phyloP scores from a whole-genome alignment of 2,329 filamentous ascomycete genomes.

The Biscogniauxia mediterranea region DNA sequence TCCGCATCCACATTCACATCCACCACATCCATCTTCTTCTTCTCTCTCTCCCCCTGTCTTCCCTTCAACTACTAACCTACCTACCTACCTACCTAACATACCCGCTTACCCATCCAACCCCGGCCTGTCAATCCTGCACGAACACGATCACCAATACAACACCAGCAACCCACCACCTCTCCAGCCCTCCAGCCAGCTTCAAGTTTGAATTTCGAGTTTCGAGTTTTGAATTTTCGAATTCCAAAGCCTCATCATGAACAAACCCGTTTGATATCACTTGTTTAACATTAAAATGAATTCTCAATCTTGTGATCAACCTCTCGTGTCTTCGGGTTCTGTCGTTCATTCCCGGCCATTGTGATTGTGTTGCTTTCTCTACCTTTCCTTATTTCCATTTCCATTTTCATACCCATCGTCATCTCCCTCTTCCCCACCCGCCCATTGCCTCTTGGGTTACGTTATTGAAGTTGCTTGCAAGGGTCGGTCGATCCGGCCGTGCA shows the following conservation, averaged over 20 bases:
- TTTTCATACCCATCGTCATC: neutral
- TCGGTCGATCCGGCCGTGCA: constrained; percentile 2
- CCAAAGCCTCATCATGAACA: neutral
- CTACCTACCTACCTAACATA: too few species aligned
- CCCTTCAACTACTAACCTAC: too few species aligned
- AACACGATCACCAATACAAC: neutral
- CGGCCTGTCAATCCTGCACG: neutral
- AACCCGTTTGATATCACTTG: neutral
- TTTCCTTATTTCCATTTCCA: neutral
- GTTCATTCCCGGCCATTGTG: neutral
- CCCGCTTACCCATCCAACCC: neutral
- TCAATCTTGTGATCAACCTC: neutral
- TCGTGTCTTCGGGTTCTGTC: neutral
- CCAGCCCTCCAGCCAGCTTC: too few species aligned
- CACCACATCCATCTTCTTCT: too few species aligned
- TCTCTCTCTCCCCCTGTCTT: too few species aligned
- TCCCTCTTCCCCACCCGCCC: neutral
- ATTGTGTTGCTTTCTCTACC: neutral
- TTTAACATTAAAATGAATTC: neutral
- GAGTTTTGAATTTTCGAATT: neutral
- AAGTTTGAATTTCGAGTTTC: too few species aligned
- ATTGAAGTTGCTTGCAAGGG: neutral
- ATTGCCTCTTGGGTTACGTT: neutral
- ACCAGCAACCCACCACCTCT: neutral
- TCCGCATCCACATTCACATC: too few species aligned